A percentile compares a stretch with the other conserved stretches of the same genome.
phyloP scores from a whole-genome alignment of 257 asterid species.

The Lantana camara region DNA sequence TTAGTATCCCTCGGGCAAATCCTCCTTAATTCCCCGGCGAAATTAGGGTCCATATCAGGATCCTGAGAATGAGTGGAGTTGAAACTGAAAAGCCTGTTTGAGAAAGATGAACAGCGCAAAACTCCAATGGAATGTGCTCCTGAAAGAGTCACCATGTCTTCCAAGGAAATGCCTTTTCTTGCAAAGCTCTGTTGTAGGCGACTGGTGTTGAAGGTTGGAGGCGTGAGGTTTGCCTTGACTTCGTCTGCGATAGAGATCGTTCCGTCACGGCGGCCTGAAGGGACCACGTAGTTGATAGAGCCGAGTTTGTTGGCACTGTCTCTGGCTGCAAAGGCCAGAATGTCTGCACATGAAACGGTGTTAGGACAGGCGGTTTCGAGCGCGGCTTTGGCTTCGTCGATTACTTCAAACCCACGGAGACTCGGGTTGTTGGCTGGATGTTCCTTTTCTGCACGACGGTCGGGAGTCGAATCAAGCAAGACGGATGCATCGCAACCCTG shows the following conservation, averaged over 20 bases:
- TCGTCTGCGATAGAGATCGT: conserved; percentile 27
- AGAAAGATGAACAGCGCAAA: conserved; percentile 36
- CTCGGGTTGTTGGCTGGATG: conserved; percentile 29
- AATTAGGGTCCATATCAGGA: conserved; percentile 33
- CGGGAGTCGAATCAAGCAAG: conserved; percentile 36
- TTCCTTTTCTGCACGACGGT: conserved; percentile 28
- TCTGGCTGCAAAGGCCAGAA: conserved; percentile 44
- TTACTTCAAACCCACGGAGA: conserved; percentile 50
- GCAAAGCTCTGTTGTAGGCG: conserved; percentile 34
- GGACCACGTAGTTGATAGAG: conserved; percentile 37
- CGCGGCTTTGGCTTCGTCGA: conserved; percentile 39
- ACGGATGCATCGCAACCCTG: conserved; percentile 57
- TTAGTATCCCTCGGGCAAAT: conserved; percentile 15
- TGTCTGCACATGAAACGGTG: conserved; percentile 49
- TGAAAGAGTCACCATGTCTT: conserved; percentile 51
- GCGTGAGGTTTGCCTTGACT: conserved; percentile 30
- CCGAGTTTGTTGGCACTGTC: conserved; percentile 38
- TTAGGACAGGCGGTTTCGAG: conserved; percentile 43
- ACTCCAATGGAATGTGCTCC: conserved; percentile 56
- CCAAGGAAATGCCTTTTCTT: conserved; percentile 35
- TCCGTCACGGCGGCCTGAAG: conserved; percentile 48
- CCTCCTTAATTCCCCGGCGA: conserved; percentile 20
- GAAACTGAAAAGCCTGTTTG: conserved; percentile 25
- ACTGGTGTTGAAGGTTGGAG: conserved; percentile 10
- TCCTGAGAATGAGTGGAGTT: conserved; percentile 29